phyloP scores from a whole-genome alignment of 2,329 filamentous ascomycete genomes.

The Aspergillus fructus region DNA sequence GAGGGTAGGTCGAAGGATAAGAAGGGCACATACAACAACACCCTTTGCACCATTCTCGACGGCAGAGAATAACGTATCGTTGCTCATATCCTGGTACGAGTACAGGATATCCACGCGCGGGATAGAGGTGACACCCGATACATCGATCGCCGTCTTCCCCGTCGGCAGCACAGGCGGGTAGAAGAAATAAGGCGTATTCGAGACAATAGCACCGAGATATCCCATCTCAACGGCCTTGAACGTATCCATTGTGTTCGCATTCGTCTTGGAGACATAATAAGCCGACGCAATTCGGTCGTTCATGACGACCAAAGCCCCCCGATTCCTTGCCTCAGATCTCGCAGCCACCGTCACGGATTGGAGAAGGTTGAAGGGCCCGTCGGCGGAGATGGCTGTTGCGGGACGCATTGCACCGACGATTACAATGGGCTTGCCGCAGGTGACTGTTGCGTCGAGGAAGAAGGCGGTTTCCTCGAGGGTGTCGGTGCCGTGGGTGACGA shows the following conservation, averaged over 20 bases:
- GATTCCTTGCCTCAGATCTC: conserved; percentile 44
- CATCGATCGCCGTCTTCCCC: conserved; percentile 35
- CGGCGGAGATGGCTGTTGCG: conserved; percentile 61
- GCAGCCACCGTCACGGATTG: conserved; percentile 59
- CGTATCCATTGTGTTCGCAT: conserved; percentile 63
- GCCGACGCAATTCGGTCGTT: conserved; percentile 62
- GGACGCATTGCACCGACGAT: conserved; percentile 64
- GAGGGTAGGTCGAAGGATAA: background rate
- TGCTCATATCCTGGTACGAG: conserved; percentile 27
- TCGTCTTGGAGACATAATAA: conserved; percentile 61
- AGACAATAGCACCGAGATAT: conserved; percentile 58
- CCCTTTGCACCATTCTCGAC: conserved; percentile 26
- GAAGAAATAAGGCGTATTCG: conserved; percentile 61
- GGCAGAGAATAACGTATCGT: conserved; percentile 22
- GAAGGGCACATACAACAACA: conserved; percentile 20
- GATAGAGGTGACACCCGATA: conserved; percentile 18
- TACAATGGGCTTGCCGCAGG: conserved; percentile 59
- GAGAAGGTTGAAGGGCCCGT: conserved; percentile 63
- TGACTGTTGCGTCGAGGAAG: conserved; percentile 60
- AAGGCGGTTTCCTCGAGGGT: conserved; percentile 65
- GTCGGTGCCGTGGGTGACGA: conserved; percentile 65
- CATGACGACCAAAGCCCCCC: conserved; percentile 61
- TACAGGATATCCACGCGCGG: conserved; percentile 29
- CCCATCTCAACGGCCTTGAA: conserved; percentile 60
- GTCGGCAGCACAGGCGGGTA: conserved; percentile 53